phyloP scores from a whole-genome alignment of 2,329 filamentous ascomycete genomes.

The Torrubiella hemipterigena region DNA sequence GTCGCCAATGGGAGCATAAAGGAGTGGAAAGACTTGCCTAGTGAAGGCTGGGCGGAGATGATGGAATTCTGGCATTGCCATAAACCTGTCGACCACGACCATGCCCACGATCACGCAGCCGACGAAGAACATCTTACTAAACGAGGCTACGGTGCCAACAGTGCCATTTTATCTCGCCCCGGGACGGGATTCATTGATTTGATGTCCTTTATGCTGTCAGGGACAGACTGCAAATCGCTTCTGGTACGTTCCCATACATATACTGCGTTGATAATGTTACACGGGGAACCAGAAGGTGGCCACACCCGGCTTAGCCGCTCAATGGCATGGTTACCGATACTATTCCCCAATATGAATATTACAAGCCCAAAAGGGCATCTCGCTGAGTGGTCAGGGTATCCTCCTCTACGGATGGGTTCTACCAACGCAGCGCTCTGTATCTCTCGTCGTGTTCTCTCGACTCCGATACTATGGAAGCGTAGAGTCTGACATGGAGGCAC shows the following conservation, averaged over 20 bases:
- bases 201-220: conserved; percentile 59
- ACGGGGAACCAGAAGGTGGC: conserved; percentile 50
- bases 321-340: conserved; percentile 56
- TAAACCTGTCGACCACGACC: conserved; percentile 58
- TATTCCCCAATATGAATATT: conserved; percentile 46
- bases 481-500: too few species aligned
- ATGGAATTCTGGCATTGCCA: conserved; percentile 99
- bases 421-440: too few species aligned
- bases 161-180: conserved; percentile 52
- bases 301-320: conserved; percentile 32
- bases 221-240: conserved; percentile 47
- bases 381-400: conserved; percentile 16
- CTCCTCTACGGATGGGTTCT: conserved; percentile 33
- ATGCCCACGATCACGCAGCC: conserved; percentile 13
- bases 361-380: too few species aligned
- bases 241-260: conserved; percentile 19
- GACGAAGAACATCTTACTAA: conserved; percentile 37
- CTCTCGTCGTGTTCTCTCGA: too few species aligned
- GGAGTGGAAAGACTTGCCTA: conserved; percentile 85
- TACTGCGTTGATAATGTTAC: conserved; percentile 5
- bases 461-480: too few species aligned
- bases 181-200: conserved; percentile 72
- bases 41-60: conserved; percentile 98
- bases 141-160: conserved; percentile 78
- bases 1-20: conserved; percentile 26